Percentiles rank a stretch among this genome's conserved stretches.
These are phyloP conservation scores for Pichia manshurica DNA, from an alignment of 805 yeast genomes.

Conservation along the genomic window DNA sequence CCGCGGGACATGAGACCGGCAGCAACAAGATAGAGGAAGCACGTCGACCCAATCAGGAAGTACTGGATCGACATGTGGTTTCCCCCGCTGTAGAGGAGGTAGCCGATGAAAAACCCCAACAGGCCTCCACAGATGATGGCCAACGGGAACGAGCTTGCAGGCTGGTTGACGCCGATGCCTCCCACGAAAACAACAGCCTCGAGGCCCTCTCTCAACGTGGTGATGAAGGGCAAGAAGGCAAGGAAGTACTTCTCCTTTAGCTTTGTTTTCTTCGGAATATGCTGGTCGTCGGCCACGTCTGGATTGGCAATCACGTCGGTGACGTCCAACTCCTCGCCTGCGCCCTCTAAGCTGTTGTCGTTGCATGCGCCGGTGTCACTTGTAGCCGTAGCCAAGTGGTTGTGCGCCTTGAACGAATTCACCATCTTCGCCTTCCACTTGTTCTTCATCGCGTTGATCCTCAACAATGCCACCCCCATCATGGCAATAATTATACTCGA, in stretches of 20 bases:
- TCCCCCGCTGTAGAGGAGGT: constrained; percentile 68
- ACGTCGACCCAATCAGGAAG: constrained; percentile 68
- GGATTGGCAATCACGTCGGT: too few species aligned
- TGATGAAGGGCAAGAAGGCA: constrained; percentile 74
- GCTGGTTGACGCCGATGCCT: constrained; percentile 75
- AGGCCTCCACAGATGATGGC: constrained; percentile 55
- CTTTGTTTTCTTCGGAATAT: constrained; percentile 14
- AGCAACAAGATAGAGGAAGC: constrained; percentile 76
- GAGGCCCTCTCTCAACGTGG: constrained; percentile 82
- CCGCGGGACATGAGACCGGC: constrained; percentile 85
- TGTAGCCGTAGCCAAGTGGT: background rate
- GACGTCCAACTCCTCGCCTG: too few species aligned
- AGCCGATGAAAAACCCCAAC: constrained; percentile 60
- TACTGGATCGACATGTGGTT: constrained; percentile 69
- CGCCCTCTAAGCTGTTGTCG: too few species aligned
- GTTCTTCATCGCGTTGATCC: constrained; percentile 74
- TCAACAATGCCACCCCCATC: constrained; percentile 79
- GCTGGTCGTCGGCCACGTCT: too few species aligned
- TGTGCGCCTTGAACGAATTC: constrained; percentile 21
- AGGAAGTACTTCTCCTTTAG: constrained; percentile 58
- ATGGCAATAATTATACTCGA: constrained; percentile 75
- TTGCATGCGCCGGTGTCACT: background rate
- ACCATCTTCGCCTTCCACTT: constrained; percentile 64
- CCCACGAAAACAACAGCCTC: constrained; percentile 92
- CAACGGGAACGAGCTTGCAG: constrained; percentile 56